Base-by-base conservation (phyloP, 768 basidiomycete species). In the Dacryopinax primogenitus region DNA sequence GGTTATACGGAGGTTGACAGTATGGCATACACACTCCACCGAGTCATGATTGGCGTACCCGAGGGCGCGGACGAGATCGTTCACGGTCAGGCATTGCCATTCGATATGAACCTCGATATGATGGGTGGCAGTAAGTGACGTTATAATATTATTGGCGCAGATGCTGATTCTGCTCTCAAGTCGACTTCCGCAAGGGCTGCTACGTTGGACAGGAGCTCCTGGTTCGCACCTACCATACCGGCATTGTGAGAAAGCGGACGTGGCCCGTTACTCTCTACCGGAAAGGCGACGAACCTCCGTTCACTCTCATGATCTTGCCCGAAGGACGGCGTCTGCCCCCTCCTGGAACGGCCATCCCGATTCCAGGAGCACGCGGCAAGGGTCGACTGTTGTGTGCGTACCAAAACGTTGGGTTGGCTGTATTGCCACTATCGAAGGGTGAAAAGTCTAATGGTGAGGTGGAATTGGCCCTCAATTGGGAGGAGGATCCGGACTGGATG, bases 171-270 rank as follows among this genome's bases (percentile, higher is more conserved):
- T 67, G 64, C 32, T 63, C 45, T n/a, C n/a, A 80, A 87, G 94
- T 98, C 73, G 92, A 97, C 75, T 97, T 96, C 74, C 80, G 90
- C 65, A 99, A 99, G 77, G 96, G 96, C 1, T 99, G 96, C 73
- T 98, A 97, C 72, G 87, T 98, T 3, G 96, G 96, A 9, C 96
- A 99, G 78, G 96, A 98, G 71, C 79, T 98, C 39, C 97, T 94
- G 0, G 94, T 96, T 4, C 84, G 96, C 63, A 97, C 95, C 36
- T 95, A 95, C 74, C 92, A 97, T 73, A 97, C 88, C 4, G 96
- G 96, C 12, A 80, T 87, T 30, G 78, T 96, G 44, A 81, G 96
- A 67, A 98, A 97, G 74, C 84, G 96, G 13, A 88, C 94, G 33
- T 76, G 92, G 12, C 93, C 93, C 1, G 82, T 97, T n/a, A 69